Evolutionary conservation across 176 grass and related monocot genomes (phyloP).

Genomic region (Coix lacrymajobi): DNA sequence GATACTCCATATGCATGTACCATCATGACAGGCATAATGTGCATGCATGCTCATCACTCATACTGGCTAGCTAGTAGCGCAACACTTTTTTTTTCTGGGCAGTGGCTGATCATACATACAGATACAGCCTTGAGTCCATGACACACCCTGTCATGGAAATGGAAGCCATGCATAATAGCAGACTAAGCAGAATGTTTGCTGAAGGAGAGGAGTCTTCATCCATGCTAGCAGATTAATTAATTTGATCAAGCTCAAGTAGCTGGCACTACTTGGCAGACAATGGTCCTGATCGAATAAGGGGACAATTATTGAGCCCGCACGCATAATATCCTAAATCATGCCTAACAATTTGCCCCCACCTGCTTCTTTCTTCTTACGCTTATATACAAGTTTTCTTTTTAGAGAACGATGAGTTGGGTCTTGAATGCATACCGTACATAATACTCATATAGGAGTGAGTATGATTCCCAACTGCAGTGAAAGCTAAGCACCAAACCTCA

Average conservation of each 20-base stretch:
- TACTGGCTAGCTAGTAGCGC: not conserved
- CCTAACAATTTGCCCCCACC: no score
- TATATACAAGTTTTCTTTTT: no score
- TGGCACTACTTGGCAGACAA: not conserved
- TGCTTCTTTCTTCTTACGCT: no score
- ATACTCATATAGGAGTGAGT: no score
- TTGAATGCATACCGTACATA: not conserved
- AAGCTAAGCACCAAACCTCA: not conserved
- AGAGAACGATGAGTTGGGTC: no score
- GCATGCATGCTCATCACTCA: conserved; percentile 5
- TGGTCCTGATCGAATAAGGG: not conserved
- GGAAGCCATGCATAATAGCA: not conserved
- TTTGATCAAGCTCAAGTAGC: not conserved
- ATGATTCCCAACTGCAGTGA: not conserved
- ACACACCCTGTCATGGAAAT: not conserved
- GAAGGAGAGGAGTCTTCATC: not conserved
- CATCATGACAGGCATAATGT: not conserved
- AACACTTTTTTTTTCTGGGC: not conserved
- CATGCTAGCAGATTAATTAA: not conserved
- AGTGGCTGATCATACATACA: not conserved
- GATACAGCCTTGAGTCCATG: not conserved
- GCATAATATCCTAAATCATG: not conserved
- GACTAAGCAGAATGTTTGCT: not conserved
- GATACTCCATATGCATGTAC: not conserved
- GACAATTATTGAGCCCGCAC: not conserved